These are phyloP conservation scores for Amphichorda felina DNA, from an alignment of 2,329 filamentous ascomycete genomes.

Conservation along the genomic window DNA sequence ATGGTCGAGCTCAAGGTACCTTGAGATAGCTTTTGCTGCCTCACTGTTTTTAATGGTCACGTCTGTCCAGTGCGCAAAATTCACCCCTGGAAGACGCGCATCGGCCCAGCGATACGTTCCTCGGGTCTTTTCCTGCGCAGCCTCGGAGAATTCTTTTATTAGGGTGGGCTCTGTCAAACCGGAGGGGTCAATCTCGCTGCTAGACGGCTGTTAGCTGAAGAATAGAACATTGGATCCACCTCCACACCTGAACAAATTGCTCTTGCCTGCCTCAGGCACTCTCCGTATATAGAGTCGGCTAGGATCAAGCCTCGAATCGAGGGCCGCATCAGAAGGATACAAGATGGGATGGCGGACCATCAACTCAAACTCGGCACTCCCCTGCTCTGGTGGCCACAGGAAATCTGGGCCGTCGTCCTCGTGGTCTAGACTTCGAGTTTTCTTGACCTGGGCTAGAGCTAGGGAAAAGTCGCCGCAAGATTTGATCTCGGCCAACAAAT, in stretches of 20 bases:
- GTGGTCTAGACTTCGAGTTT: background rate
- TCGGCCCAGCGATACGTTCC: too few species aligned
- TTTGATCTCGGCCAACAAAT: slow-evolving; percentile 1
- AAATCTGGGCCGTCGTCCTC: background rate
- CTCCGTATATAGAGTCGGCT: too few species aligned
- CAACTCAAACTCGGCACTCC: slow-evolving; percentile 6
- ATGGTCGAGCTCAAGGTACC: slow-evolving; percentile 23
- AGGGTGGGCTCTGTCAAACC: too few species aligned
- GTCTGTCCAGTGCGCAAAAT: slow-evolving; percentile 4
- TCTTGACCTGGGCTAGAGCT: slow-evolving; percentile 1
- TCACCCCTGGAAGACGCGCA: background rate
- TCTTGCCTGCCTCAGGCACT: too few species aligned
- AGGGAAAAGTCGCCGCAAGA: background rate
- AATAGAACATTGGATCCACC: too few species aligned
- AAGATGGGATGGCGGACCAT: slow-evolving; percentile 5
- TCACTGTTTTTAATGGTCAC: slow-evolving; percentile 1
- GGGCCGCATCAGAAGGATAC: slow-evolving; percentile 4
- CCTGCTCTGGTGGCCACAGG: slow-evolving; percentile 5
- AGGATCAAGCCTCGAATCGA: too few species aligned
- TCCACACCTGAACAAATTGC: too few species aligned
- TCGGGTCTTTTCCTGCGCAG: too few species aligned
- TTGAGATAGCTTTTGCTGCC: slow-evolving; percentile 12
- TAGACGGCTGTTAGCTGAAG: too few species aligned
- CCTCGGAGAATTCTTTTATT: too few species aligned
- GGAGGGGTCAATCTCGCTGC: too few species aligned